Base-by-base conservation (phyloP, 1,284 basidiomycete species). In the Rhodofomes roseus region DNA sequence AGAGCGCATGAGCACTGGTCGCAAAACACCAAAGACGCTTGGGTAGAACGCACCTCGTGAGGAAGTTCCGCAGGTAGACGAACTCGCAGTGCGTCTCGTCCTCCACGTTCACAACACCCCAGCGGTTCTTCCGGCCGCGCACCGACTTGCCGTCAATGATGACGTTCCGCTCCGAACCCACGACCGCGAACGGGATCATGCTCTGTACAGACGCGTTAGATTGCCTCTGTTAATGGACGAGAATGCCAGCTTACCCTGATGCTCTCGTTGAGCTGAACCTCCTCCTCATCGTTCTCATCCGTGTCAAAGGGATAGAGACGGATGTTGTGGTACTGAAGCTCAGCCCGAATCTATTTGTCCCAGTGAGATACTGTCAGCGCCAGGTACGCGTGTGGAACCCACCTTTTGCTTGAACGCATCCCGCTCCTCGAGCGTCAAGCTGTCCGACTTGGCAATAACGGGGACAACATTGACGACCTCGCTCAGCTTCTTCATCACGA, bases 381-480 rank as follows among this genome's bases (percentile, higher is more conserved):
- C 31, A 56, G 11, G 31, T 43, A 11, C 37, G 34, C 20, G 18
- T 23, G 23, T 23, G 0, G 0, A 8, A 55, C 60, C 53, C 51
- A 93, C 92, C 79, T 95, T 90, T 70, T 87, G 81, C 84, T 98
- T 99, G 86, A 99, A 99, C 25, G 82, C 79, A 63, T 92, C 91
- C 63, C 95, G 82, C 81, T 99, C 97, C 66, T 97, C 95, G 63
- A 95, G 76, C 1, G 96, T 98, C 76, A 99, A 81, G 64, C 89
- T 91, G 77, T 99, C 96, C n/a, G 93, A 85, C 83, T 99, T 99
- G 69, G 97, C 96, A 72, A 99, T 98, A 62, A 99, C 92, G 14
- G 96, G 97, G 6, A 99, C 96, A 53, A 99, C 96, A 70, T 99
- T 99, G 76, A 98, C 96, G 41, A 99, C 96, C 74, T 99, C 96